Evolutionary conservation across 148 eudicot species (phyloP).

Genomic region (Chenopodium album): DNA sequence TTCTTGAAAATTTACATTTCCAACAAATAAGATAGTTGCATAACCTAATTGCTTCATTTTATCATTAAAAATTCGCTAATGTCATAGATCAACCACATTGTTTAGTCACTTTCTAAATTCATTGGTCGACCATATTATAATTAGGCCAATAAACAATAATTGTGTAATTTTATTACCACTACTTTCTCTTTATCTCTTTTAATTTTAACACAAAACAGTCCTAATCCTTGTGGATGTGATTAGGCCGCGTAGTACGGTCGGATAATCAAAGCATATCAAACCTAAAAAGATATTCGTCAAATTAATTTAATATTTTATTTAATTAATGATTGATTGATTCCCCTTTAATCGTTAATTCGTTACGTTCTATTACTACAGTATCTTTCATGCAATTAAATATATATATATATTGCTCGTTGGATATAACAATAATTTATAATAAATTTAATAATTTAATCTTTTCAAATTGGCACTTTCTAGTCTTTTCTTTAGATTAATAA

Average conservation of each 20-base stretch:
- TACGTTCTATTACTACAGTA: background rate
- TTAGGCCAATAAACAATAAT: no score
- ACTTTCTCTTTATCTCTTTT: background rate
- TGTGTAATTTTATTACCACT: no score
- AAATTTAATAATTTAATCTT: no score
- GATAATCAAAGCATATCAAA: conserved; percentile 12
- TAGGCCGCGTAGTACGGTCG: conserved; percentile 11
- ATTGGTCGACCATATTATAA: background rate
- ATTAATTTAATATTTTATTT: conserved; percentile 4
- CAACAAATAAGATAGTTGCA: no score
- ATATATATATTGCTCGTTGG: background rate
- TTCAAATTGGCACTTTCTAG: background rate
- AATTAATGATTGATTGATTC: background rate
- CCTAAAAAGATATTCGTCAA: background rate
- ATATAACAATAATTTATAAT: no score
- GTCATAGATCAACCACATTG: background rate
- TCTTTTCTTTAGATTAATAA: background rate
- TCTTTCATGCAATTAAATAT: background rate
- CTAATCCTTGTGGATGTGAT: conserved; percentile 9
- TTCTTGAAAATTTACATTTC: no score
- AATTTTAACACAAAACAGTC: background rate
- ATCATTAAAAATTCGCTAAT: no score
- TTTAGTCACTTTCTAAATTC: background rate
- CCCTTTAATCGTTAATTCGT: conserved; percentile 13
- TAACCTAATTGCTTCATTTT: no score